Base-by-base conservation (phyloP, 179 eudicot species). In the Amaranthus tricolor region DNA sequence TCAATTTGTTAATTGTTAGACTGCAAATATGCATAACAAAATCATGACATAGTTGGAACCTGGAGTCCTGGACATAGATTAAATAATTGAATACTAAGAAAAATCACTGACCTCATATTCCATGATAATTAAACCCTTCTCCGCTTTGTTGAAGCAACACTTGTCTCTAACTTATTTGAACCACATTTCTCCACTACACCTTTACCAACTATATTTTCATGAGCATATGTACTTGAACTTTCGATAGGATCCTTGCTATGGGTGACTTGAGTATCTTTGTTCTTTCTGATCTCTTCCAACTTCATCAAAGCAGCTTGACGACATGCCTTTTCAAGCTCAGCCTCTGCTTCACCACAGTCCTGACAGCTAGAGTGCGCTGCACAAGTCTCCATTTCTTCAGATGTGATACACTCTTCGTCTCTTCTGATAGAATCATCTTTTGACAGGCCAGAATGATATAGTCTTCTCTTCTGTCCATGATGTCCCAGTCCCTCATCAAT, bases 301-400 rank as follows among this genome's bases (percentile, higher is more conserved):
- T 78, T 81, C 66, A 76, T 70, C 19, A 84, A 69, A 72, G 86
- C 84, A 48, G 78, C 82, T 56, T 55, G 69, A 69, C 86, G 84
- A 17, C 65, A 81, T 16, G 80, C 75, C 62, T 76, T 71, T 63
- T 84, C 80, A 43, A 40, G 75, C 49, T 72, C 82, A 63, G 56
- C 68, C 68, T 68, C 68, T 47, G 81, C 14, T 45, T 70, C 55
- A 57, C 59, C 49, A 66, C 40, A 14, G 50, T 31, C 70, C 52
- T 48, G 50, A 68, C 12, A 47, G 66, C 56, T 54, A 24, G 43
- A 9, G 45, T 21, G 56, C 71, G 15, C 66, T 7, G 16, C 58
- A 58, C 56, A 48, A 20, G 61, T 72, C 40, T 47, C 70, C 49
- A 31, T 16, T 54, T 15, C 64, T 14, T 70, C 66, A 52, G 76